Base-by-base conservation (phyloP, 2,329 filamentous ascomycete species). In the Pseudovirgaria hyperparasitica region DNA sequence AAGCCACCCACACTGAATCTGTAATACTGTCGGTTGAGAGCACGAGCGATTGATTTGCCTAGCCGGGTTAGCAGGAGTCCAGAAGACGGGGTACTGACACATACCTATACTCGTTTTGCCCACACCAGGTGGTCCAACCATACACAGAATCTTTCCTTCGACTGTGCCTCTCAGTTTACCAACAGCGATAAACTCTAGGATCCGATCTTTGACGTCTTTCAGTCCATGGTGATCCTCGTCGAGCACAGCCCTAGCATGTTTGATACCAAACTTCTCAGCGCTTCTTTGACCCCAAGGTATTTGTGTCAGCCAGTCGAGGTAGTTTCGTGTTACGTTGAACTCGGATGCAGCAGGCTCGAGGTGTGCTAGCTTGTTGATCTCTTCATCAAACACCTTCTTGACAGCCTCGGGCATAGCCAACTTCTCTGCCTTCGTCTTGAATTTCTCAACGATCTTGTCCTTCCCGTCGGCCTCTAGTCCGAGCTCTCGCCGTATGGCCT, bases 61-160 rank as follows among this genome's bases (percentile, higher is more conserved):
- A n/a, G n/a, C n/a, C n/a, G n/a, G n/a, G n/a, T n/a, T n/a, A n/a
- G n/a, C n/a, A n/a, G n/a, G n/a, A n/a, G n/a, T n/a, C n/a, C n/a
- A n/a, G n/a, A n/a, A n/a, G n/a, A n/a, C n/a, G n/a, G n/a, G n/a
- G n/a, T n/a, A n/a, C n/a, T n/a, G n/a, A n/a, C n/a, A n/a, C n/a
- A n/a, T n/a, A n/a, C n/a, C n/a, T 40, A 98, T 98, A 54, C 86
- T 94, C 3, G 90, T 98, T 65, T 98, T 98, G 44, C 90, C 90
- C 15, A 98, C 90, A 63, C 90, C 90, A 11, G 90, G 90, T 27
- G 90, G 90, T 1, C 90, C 90, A 29, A 98, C 92, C 48, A 98
- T 87, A 58, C 90, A 98, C 20, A 98, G 63, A 28, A 98, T 98
- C 61, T 98, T 98, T 51, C 90, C 90, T 55, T 98, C 90, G 1